phyloP scores from a whole-genome alignment of 768 basidiomycete species.

The Boletus sp. region DNA sequence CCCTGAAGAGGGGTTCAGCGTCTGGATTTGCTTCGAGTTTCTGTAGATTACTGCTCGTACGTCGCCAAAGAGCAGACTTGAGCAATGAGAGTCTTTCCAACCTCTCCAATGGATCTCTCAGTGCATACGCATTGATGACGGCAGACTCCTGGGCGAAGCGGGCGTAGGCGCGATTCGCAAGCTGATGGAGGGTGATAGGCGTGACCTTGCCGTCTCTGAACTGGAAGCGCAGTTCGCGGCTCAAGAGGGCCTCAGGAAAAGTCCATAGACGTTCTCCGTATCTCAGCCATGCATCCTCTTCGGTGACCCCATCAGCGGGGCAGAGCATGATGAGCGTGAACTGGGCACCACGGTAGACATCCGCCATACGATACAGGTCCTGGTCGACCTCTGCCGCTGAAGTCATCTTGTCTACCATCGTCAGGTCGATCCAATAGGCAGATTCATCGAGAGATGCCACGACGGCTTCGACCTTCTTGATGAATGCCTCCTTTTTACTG shows the following conservation, averaged over 20 bases:
- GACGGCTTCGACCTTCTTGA: neutral
- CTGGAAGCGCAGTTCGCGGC: constrained; percentile 19
- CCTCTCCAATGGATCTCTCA: constrained; percentile 23
- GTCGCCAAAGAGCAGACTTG: constrained; percentile 24
- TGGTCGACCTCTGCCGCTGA: constrained; percentile 2
- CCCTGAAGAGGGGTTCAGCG: neutral
- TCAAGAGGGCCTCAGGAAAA: constrained; percentile 22
- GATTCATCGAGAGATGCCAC: constrained; percentile 5
- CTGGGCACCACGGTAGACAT: constrained; percentile 19
- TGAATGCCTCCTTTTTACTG: neutral
- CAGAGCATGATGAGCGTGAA: constrained; percentile 25
- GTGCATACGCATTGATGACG: constrained; percentile 20
- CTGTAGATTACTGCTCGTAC: constrained; percentile 4
- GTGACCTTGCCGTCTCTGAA: constrained; percentile 13
- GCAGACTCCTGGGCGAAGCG: constrained; percentile 17
- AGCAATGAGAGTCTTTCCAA: constrained; percentile 22
- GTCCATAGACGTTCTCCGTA: constrained; percentile 28
- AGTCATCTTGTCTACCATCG: neutral
- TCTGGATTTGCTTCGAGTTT: neutral
- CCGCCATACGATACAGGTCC: constrained; percentile 26
- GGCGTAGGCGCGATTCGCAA: constrained; percentile 23
- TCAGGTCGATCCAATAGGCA: constrained; percentile 26
- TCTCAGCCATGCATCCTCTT: constrained; percentile 9
- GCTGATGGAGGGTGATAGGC: constrained; percentile 20
- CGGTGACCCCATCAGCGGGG: neutral